Conservation (phyloP, 345 rosid species). For the Pugionium dolabratum region DNA sequence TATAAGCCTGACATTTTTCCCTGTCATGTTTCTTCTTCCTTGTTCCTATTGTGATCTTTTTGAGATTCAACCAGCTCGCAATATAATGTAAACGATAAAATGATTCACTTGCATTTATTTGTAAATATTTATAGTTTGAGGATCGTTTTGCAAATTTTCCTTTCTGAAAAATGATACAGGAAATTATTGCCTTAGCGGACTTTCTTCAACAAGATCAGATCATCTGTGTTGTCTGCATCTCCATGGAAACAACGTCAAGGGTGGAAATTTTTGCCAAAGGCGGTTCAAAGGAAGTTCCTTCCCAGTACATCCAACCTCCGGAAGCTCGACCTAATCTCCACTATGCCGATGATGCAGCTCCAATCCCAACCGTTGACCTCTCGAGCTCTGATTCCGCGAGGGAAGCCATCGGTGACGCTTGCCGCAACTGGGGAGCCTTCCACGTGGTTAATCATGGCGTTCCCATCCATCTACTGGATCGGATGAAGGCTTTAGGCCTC, state of each 20-base stretch:
- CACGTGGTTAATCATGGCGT: constrained; percentile 77
- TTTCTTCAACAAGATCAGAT: neutral
- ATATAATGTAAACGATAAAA: too few species aligned
- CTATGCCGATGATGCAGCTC: constrained; percentile 9
- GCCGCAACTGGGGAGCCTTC: constrained; percentile 87
- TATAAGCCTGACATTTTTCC: too few species aligned
- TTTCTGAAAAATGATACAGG: too few species aligned
- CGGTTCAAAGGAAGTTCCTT: constrained; percentile 56
- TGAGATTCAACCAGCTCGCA: too few species aligned
- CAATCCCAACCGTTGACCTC: constrained; percentile 64
- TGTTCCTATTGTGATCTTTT: too few species aligned
- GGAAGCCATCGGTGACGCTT: constrained; percentile 53
- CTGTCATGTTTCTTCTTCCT: too few species aligned
- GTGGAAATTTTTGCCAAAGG: constrained; percentile 58
- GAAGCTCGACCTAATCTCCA: constrained; percentile 47
- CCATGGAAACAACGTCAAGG: constrained; percentile 45
- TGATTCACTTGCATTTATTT: too few species aligned
- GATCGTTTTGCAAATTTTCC: too few species aligned
- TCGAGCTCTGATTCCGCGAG: constrained; percentile 35
- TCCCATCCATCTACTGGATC: constrained; percentile 51
- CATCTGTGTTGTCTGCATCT: neutral
- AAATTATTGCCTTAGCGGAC: too few species aligned
- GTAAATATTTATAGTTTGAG: too few species aligned
- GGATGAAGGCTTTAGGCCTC: constrained; percentile 44
- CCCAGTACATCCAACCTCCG: constrained; percentile 68